Base-by-base conservation (phyloP, 2,329 filamentous ascomycete genomes). In the Hirsutella rhossiliensis region DNA sequence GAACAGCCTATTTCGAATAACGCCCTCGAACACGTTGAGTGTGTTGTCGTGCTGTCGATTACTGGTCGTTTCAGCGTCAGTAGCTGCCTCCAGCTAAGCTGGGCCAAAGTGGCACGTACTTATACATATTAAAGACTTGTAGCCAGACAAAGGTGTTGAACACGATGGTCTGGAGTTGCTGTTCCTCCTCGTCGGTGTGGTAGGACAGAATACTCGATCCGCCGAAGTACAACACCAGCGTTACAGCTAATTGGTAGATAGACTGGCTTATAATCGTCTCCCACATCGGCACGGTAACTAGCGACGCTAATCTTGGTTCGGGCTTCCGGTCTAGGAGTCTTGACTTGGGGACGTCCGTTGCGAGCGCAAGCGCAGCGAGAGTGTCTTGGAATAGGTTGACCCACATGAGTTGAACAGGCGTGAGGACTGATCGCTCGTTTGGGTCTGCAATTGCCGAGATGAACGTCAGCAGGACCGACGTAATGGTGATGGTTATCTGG, bases 351-450 rank as follows among this genome's bases (percentile, higher is more conserved):
- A 75, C 72, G 50, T 82, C 78, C 1, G 78, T 82, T 7, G 78
- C 78, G 13, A 82, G 67, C 12, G 78, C 78, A 20, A 82, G 71
- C 12, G 78, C 78, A 2, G 78, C 78, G 46, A 82, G 78, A 7
- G 78, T 82, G 53, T 82, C 78, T 78, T 82, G 82, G 54, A 82
- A 82, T 38, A 83, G 62, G 54, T 83, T 83, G 43, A 82, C 76
- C 79, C 79, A 83, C 31, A 83, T 67, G 39, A 83, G 68, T 51
- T 83, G 79, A 1, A 82, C 78, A 1, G 80, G 77, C 1, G 75
- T 80, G 38, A 83, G 70, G 2, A 83, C 75, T 5, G 78, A 76
- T 27, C 40, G 61, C 61, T 75, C 72, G 6, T 72, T 62, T 4
- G 64, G 57, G 46, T 69, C 71, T 5, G 76, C 71, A 37, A 83